Evolutionary conservation across 148 eudicot genomes (phyloP).

Genomic region (Silene latifolia): DNA sequence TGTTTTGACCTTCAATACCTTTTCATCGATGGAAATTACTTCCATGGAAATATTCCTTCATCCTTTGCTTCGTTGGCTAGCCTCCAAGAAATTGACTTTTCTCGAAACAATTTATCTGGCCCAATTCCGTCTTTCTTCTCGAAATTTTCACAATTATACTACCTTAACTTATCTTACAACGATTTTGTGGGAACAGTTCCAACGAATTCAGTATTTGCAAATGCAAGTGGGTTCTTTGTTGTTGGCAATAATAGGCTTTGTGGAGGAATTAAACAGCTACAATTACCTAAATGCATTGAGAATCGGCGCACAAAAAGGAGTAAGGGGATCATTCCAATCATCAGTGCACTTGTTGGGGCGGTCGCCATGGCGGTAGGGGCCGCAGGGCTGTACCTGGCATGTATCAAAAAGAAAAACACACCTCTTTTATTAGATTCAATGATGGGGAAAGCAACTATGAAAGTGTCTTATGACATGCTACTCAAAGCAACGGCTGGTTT

Average conservation of each 20-base stretch:
- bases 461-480: too few species aligned
- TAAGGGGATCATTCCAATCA: slow-evolving; percentile 3
- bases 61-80: slow-evolving; percentile 25
- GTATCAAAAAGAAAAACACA: too few species aligned
- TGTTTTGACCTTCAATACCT: slow-evolving; percentile 23
- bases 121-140: background rate
- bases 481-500: too few species aligned
- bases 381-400: slow-evolving; percentile 4
- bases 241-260: too few species aligned
- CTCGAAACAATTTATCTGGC: too few species aligned
- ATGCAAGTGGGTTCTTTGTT: slow-evolving; percentile 14
- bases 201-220: background rate
- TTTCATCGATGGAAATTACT: slow-evolving; percentile 17
- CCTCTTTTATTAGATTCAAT: too few species aligned
- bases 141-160: too few species aligned
- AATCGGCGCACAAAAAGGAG: background rate
- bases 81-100: slow-evolving; percentile 26
- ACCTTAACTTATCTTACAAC: too few species aligned
- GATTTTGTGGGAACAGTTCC: too few species aligned
- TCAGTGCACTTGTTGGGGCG: slow-evolving; percentile 2
- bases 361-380: background rate
- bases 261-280: too few species aligned
- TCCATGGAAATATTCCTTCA: slow-evolving; percentile 30
- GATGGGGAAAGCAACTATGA: too few species aligned
- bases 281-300: slow-evolving; percentile 28